Base-by-base conservation (phyloP, 345 rosid species). In the Corchorus olitorius region DNA sequence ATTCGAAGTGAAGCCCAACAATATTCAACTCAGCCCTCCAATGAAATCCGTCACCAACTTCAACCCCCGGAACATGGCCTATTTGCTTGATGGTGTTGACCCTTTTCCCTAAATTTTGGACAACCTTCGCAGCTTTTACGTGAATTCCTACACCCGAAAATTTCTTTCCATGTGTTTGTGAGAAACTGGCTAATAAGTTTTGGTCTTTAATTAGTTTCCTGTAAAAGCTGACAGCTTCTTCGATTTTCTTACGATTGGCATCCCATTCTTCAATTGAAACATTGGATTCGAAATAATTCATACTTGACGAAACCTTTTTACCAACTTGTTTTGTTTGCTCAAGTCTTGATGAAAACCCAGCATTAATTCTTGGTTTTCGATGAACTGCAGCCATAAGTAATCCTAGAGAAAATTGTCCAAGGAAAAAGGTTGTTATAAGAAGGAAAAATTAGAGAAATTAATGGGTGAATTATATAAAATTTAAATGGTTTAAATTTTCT, bases 31-130 rank as follows among this genome's bases (percentile, higher is more conserved):
- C 94, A 10, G 87, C 86, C 63, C 93, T 84, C 75, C 90, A 94
- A 33, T 81, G 89, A 79, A 91, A 94, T 70, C 81, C 91, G 64
- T 94, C 97, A 0, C 97, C 94, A n/a, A 87, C 84, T 75, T 87
- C 79, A 66, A 89, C 90, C 20, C 97, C 98, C 0, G 92, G 91
- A 69, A 94, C 86, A 9, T 81, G 3, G 69, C 98, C 98, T 22
- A 91, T 83, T 41, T 81, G 88, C 39, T 65, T 76, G 53, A 84
- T 81, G 0, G 61, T 53, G 75, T 86, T 91, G 17, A 88, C 75
- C 70, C 41, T 80, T 75, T 75, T 84, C 45, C 84, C 84, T 74
- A 81, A 79, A 8, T 48, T 70, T 83, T 80, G 84, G 48, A 91
- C 89, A 76, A 88, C 53, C 75, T 65, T 84, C 1, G 88, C 72